Evolutionary conservation across 2,329 filamentous ascomycete genomes (phyloP).

Genomic region (Corinectria fuckeliana): DNA sequence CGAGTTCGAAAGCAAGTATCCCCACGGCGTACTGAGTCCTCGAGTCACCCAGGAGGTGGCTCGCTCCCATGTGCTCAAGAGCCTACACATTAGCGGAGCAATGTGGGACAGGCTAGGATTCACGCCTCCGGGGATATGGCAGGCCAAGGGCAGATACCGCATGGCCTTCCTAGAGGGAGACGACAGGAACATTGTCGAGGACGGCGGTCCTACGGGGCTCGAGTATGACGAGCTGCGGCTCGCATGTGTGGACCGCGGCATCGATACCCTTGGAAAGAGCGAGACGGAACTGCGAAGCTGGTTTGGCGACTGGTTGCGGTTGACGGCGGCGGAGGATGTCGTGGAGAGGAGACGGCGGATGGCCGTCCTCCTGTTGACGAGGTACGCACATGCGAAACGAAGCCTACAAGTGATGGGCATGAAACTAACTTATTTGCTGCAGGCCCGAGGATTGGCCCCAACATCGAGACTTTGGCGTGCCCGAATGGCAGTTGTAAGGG

Average conservation of each 20-base stretch:
- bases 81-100: constrained; percentile 52
- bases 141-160: constrained; percentile 57
- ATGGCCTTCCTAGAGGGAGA: constrained; percentile 73
- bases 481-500: constrained; percentile 48
- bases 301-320: constrained; percentile 56
- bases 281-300: constrained; percentile 60
- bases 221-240: constrained; percentile 69
- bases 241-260: constrained; percentile 74
- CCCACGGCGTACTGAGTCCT: constrained; percentile 46
- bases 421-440: constrained; percentile 18
- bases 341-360: constrained; percentile 47
- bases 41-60: constrained; percentile 40
- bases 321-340: constrained; percentile 48
- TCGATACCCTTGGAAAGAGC: constrained; percentile 62
- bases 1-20: constrained; percentile 43
- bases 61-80: constrained; percentile 49
- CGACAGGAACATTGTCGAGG: constrained; percentile 69
- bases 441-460: constrained; percentile 51
- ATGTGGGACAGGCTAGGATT: constrained; percentile 59
- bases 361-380: constrained; percentile 50
- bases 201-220: constrained; percentile 65
- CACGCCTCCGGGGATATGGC: constrained; percentile 58
- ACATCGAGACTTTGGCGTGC: constrained; percentile 49
- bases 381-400: constrained; percentile 44
- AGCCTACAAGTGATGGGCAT: not conserved